A percentile compares a stretch with the other conserved stretches of the same genome.
Conservation (phyloP, 306 rosid species). For the Aeschynomene evenia region DNA sequence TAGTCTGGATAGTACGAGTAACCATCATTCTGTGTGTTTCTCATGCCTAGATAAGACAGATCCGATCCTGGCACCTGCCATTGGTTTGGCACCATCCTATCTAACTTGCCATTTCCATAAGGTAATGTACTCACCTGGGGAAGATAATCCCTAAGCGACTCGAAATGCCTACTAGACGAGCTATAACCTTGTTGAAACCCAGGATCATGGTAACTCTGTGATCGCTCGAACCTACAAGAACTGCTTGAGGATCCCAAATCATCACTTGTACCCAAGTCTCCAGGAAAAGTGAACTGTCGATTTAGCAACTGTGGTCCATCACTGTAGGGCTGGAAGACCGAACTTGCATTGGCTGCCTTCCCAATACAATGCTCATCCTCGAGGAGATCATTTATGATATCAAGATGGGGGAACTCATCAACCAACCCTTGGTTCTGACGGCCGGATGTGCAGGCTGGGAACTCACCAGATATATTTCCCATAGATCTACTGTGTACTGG, state of each 20-base stretch:
- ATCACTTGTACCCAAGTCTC: constrained; percentile 54
- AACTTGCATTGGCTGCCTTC: constrained; percentile 32
- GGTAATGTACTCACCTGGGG: constrained; percentile 50
- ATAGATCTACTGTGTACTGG: constrained; percentile 49
- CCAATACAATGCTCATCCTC: constrained; percentile 73
- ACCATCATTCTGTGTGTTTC: constrained; percentile 52
- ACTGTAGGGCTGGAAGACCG: constrained; percentile 42
- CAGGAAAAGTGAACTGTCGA: constrained; percentile 77
- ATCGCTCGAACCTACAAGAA: constrained; percentile 83
- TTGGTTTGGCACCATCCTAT: constrained; percentile 68
- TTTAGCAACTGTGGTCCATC: constrained; percentile 55
- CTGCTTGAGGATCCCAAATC: constrained; percentile 66
- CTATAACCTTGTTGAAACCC: constrained; percentile 59
- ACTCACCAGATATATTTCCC: constrained; percentile 48
- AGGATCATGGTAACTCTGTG: constrained; percentile 73
- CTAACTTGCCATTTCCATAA: constrained; percentile 71
- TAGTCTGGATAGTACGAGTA: constrained; percentile 72
- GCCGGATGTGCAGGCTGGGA: constrained; percentile 64
- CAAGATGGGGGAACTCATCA: constrained; percentile 96
- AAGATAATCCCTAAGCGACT: constrained; percentile 54
- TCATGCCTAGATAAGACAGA: constrained; percentile 55
- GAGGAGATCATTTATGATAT: constrained; percentile 92
- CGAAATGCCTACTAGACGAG: constrained; percentile 52
- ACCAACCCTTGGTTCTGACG: constrained; percentile 68
- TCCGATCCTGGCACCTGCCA: constrained; percentile 72